These are phyloP conservation scores for Podochytrium sp. DNA, from an alignment of 192 early-diverging fungal species.

Conservation along the genomic window DNA sequence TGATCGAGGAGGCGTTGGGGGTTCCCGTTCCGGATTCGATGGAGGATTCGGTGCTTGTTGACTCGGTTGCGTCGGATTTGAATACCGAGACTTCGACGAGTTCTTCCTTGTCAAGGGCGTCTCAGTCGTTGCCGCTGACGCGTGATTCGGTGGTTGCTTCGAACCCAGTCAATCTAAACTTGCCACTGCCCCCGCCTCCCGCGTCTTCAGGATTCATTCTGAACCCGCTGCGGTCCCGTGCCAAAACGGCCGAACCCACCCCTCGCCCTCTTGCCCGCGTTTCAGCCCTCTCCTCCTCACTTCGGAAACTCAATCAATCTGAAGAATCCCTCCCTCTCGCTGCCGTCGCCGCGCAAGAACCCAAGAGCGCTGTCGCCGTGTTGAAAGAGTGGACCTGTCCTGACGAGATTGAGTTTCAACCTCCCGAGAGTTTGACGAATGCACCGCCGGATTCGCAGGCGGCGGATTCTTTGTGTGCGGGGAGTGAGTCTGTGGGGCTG, in stretches of 20 bases:
- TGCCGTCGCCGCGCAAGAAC: too few species aligned
- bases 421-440: conserved; percentile 28
- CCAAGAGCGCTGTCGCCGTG: background rate
- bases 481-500: background rate
- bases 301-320: conserved; percentile 10
- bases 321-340: background rate
- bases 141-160: too few species aligned
- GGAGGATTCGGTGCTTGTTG: background rate
- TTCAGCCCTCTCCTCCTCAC: conserved; percentile 28
- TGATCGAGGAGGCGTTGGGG: conserved; percentile 33
- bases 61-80: too few species aligned
- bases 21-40: conserved; percentile 28
- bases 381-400: conserved; percentile 40
- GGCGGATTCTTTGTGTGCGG: background rate
- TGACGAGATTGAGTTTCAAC: conserved; percentile 43
- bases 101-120: background rate
- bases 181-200: background rate
- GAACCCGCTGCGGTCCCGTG: too few species aligned
- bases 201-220: background rate
- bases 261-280: too few species aligned
- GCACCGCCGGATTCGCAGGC: background rate
- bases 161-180: background rate
- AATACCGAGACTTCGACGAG: background rate
- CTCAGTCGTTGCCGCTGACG: too few species aligned
- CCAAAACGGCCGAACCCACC: too few species aligned